Percentiles rank a stretch among this genome's conserved stretches.
Evolutionary conservation across 1,284 basidiomycete species (phyloP).

Genomic region (Ceratobasidium sp.): DNA sequence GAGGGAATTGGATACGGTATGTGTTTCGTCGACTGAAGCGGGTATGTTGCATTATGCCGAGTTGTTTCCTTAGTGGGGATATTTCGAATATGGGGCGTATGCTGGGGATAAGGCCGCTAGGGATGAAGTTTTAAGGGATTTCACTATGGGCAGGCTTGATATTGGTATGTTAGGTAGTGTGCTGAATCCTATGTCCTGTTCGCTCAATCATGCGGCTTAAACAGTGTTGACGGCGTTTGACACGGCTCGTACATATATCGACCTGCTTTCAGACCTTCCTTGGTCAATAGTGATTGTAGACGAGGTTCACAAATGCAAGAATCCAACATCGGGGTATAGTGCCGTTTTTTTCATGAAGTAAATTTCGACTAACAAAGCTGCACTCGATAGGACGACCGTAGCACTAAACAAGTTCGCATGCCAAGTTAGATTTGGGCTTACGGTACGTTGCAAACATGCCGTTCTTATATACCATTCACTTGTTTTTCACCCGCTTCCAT

Average conservation of each 20-base stretch:
- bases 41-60: not conserved
- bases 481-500: not conserved
- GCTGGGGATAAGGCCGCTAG: conserved; percentile 67
- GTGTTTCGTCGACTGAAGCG: conserved; percentile 53
- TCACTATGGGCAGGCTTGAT: conserved; percentile 80
- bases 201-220: conserved; percentile 46
- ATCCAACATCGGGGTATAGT: conserved; percentile 64
- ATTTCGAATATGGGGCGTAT: conserved; percentile 83
- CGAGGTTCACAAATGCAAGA: conserved; percentile 87
- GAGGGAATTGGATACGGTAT: conserved; percentile 78
- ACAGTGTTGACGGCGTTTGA: conserved; percentile 81
- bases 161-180: conserved; percentile 66
- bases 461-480: not conserved
- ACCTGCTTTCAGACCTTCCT: conserved; percentile 71
- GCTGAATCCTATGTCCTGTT: conserved; percentile 30
- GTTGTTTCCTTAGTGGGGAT: conserved; percentile 71
- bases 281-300: conserved; percentile 84
- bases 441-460: conserved; percentile 56
- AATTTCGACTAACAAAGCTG: conserved; percentile 26
- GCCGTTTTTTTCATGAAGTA: not conserved
- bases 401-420: conserved; percentile 78
- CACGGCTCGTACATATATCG: conserved; percentile 75
- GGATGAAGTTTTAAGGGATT: conserved; percentile 71
- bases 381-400: conserved; percentile 63
- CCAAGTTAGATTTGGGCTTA: conserved; percentile 78